Percentiles rank a stretch among this genome's conserved stretches.
phyloP scores from a whole-genome alignment of 257 asterid species.

The Capsicum baccatum region DNA sequence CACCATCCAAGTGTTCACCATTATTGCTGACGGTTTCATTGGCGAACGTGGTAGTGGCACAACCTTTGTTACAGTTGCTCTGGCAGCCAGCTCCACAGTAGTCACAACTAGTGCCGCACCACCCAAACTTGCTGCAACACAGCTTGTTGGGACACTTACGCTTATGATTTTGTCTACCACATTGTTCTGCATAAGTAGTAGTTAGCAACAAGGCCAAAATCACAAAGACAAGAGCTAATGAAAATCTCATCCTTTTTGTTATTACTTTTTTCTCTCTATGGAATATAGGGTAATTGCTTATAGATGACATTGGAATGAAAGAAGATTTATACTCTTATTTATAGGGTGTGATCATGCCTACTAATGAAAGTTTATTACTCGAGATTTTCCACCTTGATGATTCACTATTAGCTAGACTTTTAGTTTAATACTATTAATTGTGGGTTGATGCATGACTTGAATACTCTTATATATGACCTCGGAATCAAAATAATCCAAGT shows the following conservation, averaged over 20 bases:
- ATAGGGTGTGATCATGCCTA: not conserved
- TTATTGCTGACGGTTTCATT: not conserved
- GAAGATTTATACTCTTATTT: not conserved
- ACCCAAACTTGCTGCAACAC: conserved; percentile 32
- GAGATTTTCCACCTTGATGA: conserved; percentile 5
- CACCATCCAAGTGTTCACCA: not conserved
- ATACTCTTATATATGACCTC: too few relatives aligned
- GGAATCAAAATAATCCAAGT: too few relatives aligned
- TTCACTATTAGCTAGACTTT: conserved; percentile 8
- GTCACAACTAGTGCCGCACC: conserved; percentile 21
- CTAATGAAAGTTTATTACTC: not conserved
- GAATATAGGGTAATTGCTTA: conserved; percentile 12
- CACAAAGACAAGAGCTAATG: not conserved
- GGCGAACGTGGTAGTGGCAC: conserved; percentile 6
- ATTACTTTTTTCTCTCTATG: not conserved
- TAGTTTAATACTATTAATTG: not conserved
- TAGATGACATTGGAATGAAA: not conserved
- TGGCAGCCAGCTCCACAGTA: conserved; percentile 33
- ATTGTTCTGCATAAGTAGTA: conserved; percentile 15
- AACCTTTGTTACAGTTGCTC: not conserved
- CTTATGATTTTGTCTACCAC: not conserved
- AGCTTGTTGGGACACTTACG: conserved; percentile 25
- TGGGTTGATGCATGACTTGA: too few relatives aligned
- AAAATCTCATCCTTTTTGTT: conserved; percentile 34
- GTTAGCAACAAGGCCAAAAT: conserved; percentile 26